Evolutionary conservation across 352 stramenopile species (phyloP), one percentile per base, ranked within the genome.

Genomic region (Achlya hypogyna): DNA sequence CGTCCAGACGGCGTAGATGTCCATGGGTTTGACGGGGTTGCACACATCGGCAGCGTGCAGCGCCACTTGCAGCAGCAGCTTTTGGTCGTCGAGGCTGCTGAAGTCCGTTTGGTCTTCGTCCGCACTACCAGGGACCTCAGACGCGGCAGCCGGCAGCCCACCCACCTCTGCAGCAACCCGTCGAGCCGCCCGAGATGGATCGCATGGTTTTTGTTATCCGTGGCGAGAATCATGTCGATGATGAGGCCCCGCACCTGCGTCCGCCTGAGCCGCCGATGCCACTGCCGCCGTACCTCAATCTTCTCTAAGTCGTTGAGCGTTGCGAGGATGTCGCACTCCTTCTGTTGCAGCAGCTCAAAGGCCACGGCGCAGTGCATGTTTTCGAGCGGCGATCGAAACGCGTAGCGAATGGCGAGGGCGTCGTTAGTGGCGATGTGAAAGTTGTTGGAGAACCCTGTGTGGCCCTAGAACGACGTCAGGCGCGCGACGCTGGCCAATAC

Each of bases 41-140:
- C 89, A 98, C 40, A 98, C 91, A 75, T 98, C 96, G 1, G 93
- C 86, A n/a, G 87, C 77, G 49, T 96, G 87, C 9, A 96, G 71
- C 8, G 82, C 78, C 75, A 92, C 89, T 72, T 79, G 74, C n/a
- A 93, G 53, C 6, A 93, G 64, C 23, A 93, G 70, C 22, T 84
- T 78, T 65, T 91, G 78, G 53, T 91, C 82, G 42, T 92, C 82
- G 3, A 78, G 73, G 45, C 89, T 74, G 5, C 72, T 69, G 5
- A 78, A 70, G 27, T 86, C 81, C 75, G 43, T 67, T 9, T 78
- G 88, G 12, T 77, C 65, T 72, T 81, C 74, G 47, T 82, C 72
- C n/a, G 51, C 42, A 58, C 51, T 62, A 53, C 20, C 28, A 16
- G 25, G 16, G 35, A 40, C 40, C 28, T 32, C 4, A 42, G 38